Conservation (phyloP, 371 early-diverging fungal genomes). For the Actinomortierella wolfii region DNA sequence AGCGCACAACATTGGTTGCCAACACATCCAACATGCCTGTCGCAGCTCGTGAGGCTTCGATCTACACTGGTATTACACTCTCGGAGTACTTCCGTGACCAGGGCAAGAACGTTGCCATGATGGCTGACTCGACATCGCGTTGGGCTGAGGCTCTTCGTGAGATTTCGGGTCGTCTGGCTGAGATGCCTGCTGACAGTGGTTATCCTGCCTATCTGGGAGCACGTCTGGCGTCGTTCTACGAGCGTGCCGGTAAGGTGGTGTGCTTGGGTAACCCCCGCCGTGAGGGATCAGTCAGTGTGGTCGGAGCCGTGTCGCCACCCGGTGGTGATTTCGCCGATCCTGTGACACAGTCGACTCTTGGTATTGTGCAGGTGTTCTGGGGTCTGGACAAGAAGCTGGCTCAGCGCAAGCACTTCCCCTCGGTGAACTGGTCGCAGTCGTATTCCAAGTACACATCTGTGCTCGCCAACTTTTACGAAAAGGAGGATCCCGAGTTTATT, state of each 20-base stretch:
- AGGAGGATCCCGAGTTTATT: conserved; percentile 93
- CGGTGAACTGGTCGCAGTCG: conserved; percentile 99
- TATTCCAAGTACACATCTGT: conserved; percentile 99
- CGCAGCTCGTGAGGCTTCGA: conserved; percentile 99
- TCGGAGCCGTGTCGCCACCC: conserved; percentile 99
- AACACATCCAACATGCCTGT: conserved; percentile 99
- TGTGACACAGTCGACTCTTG: conserved; percentile 98
- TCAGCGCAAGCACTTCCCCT: conserved; percentile 99
- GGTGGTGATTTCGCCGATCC: conserved; percentile 99
- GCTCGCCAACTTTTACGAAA: conserved; percentile 96
- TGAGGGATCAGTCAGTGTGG: conserved; percentile 98
- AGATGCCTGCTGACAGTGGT: conserved; percentile 99
- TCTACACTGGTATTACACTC: conserved; percentile 99
- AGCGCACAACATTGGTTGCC: conserved; percentile 99
- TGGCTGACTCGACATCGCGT: conserved; percentile 99
- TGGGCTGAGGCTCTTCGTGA: conserved; percentile 99
- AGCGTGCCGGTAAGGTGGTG: conserved; percentile 98
- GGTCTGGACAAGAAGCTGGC: conserved; percentile 99
- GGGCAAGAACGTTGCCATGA: conserved; percentile 99
- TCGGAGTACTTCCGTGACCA: conserved; percentile 99
- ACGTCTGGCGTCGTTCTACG: conserved; percentile 99
- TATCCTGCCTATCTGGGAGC: conserved; percentile 99
- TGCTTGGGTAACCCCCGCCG: conserved; percentile 97
- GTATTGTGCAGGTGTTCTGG: conserved; percentile 99
- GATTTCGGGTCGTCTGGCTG: conserved; percentile 99